A percentile compares a stretch with the other conserved stretches of the same genome.
These are phyloP conservation scores for Podaxis sp. DNA, from an alignment of 768 basidiomycete genomes.

Conservation along the genomic window DNA sequence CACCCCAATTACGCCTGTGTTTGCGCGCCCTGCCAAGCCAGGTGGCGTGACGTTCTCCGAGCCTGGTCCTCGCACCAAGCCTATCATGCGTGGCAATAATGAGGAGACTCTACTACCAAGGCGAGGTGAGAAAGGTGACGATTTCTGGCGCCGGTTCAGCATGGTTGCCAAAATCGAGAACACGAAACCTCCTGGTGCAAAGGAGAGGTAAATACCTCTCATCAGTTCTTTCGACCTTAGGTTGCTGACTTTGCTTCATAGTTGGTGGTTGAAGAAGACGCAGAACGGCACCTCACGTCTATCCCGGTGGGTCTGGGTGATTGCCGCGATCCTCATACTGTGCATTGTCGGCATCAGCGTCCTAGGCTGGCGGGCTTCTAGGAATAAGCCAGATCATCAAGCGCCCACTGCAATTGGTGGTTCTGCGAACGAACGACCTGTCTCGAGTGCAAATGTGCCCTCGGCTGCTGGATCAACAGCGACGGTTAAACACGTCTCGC, in stretches of 20 bases:
- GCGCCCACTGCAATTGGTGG: slow-evolving; percentile 38
- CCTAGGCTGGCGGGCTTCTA: slow-evolving; percentile 57
- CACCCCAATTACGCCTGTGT: slow-evolving; percentile 77
- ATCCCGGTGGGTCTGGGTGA: slow-evolving; percentile 68
- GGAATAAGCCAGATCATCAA: slow-evolving; percentile 45
- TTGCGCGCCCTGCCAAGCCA: slow-evolving; percentile 52
- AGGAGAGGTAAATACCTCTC: slow-evolving; percentile 35
- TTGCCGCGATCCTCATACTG: slow-evolving; percentile 57
- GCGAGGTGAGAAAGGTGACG: slow-evolving; percentile 73
- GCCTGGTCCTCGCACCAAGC: slow-evolving; percentile 28
- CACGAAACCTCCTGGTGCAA: slow-evolving; percentile 34
- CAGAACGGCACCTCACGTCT: slow-evolving; percentile 49
- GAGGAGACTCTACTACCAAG: slow-evolving; percentile 68
- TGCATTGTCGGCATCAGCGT: slow-evolving; percentile 55
- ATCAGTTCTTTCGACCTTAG: neutral
- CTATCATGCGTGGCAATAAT: slow-evolving; percentile 65
- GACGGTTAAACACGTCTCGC: slow-evolving; percentile 11
- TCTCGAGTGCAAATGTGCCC: neutral
- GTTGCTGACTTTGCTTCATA: slow-evolving; percentile 22
- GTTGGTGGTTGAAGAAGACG: slow-evolving; percentile 69
- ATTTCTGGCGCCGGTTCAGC: slow-evolving; percentile 86
- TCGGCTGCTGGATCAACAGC: neutral
- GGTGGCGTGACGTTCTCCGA: slow-evolving; percentile 43
- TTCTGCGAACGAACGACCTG: slow-evolving; percentile 8
- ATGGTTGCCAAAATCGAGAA: slow-evolving; percentile 75